A percentile compares a stretch with the other conserved stretches of the same genome.
These are phyloP conservation scores for Abrus pulchellus DNA, from an alignment of 306 rosid species.

Conservation along the genomic window DNA sequence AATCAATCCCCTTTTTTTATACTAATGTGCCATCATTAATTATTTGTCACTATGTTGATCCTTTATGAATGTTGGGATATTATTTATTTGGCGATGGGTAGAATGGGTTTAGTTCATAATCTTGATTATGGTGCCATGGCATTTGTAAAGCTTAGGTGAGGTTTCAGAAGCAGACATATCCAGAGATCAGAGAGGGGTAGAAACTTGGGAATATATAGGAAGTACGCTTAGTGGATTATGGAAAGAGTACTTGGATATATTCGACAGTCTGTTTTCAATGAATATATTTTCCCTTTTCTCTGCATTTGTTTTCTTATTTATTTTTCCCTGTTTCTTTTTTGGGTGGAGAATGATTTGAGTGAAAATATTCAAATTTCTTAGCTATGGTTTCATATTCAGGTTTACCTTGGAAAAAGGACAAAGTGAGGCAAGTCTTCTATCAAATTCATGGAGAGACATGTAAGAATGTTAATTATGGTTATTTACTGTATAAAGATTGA, in stretches of 20 bases:
- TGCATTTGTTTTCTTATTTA: neutral
- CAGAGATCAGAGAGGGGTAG: neutral
- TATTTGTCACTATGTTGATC: neutral
- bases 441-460: slow-evolving; percentile 24
- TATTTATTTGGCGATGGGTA: neutral
- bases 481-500: slow-evolving; percentile 24
- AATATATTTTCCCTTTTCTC: slow-evolving; percentile 15
- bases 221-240: neutral
- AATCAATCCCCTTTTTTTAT: slow-evolving; percentile 16
- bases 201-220: slow-evolving; percentile 20
- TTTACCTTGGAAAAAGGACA: slow-evolving; percentile 40
- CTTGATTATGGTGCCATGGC: slow-evolving; percentile 1
- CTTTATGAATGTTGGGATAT: slow-evolving; percentile 2
- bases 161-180: neutral
- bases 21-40: slow-evolving; percentile 4
- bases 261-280: neutral
- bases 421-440: slow-evolving; percentile 41
- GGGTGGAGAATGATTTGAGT: slow-evolving; percentile 2
- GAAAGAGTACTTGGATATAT: slow-evolving; percentile 13
- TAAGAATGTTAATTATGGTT: slow-evolving; percentile 24
- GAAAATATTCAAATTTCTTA: neutral
- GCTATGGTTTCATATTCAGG: slow-evolving; percentile 48
- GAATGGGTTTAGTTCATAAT: slow-evolving; percentile 29
- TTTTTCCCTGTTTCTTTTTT: neutral
- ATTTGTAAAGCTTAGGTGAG: slow-evolving; percentile 34